These are phyloP conservation scores for Aureobasidium sp. DNA, from an alignment of 2,329 filamentous ascomycete species.

Conservation along the genomic window DNA sequence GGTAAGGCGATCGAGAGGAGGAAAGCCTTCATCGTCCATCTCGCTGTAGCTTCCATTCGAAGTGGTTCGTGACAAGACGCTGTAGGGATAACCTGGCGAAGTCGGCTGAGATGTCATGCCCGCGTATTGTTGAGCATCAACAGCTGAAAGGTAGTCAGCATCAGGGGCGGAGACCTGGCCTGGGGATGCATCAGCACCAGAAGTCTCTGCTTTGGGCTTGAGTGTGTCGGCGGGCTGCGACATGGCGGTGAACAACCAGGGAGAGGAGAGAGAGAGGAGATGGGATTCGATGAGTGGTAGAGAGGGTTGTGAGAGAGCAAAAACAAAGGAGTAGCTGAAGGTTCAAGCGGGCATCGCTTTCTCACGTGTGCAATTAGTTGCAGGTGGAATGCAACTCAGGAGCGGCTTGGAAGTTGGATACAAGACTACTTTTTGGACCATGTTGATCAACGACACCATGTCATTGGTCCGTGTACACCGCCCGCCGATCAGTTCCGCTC, in stretches of 20 bases:
- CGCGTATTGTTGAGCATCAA: constrained; percentile 23
- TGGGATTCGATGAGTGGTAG: not conserved
- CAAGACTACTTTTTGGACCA: constrained; percentile 1
- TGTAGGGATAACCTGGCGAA: constrained; percentile 33
- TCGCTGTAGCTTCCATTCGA: constrained; percentile 14
- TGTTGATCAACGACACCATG: not conserved
- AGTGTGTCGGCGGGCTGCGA: constrained; percentile 17
- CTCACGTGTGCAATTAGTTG: not conserved
- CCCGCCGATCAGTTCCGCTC: not conserved
- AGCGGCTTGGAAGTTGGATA: not conserved
- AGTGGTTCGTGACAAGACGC: constrained; percentile 54
- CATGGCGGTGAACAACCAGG: constrained; percentile 12
- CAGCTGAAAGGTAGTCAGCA: constrained; percentile 29
- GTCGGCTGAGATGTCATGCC: constrained; percentile 23
- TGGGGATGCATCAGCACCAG: constrained; percentile 5
- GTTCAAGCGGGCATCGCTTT: not conserved
- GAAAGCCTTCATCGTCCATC: constrained; percentile 71
- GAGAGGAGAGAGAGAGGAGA: not conserved
- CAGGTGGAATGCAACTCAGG: not conserved
- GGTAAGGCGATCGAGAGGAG: constrained; percentile 79
- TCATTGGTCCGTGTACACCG: constrained; percentile 1
- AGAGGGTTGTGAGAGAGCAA: not conserved
- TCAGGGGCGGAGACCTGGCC: not conserved
- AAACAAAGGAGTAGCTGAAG: not conserved
- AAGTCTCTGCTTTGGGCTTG: constrained; percentile 15